Percentiles rank a stretch among this genome's conserved stretches.
Evolutionary conservation across 257 asterid species (phyloP).

Genomic region (Jasminum sambac): DNA sequence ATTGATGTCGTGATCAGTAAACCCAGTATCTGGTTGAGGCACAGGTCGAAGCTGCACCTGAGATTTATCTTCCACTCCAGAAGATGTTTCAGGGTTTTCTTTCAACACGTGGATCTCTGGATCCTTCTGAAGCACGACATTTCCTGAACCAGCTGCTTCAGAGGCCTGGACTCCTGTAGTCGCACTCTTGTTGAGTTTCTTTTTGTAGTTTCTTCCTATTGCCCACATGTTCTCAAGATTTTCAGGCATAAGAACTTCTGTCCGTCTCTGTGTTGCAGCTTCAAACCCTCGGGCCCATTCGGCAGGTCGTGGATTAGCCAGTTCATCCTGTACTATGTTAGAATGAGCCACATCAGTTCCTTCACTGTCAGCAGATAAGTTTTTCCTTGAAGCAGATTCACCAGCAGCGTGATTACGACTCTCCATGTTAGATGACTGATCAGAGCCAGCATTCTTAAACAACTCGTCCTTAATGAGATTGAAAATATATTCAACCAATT

Average conservation of each 20-base stretch:
- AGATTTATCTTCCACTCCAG: constrained; percentile 38
- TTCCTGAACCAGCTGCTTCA: constrained; percentile 33
- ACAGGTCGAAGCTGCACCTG: constrained; percentile 24
- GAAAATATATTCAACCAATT: constrained; percentile 65
- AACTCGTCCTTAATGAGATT: constrained; percentile 48
- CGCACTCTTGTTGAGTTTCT: constrained; percentile 51
- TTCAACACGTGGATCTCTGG: constrained; percentile 27
- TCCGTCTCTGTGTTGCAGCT: constrained; percentile 87
- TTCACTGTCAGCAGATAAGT: constrained; percentile 33
- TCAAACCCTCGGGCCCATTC: constrained; percentile 90
- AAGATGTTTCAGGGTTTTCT: constrained; percentile 30
- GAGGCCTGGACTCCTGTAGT: constrained; percentile 41
- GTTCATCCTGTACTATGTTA: constrained; percentile 45
- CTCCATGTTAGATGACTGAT: constrained; percentile 39
- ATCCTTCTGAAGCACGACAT: constrained; percentile 27
- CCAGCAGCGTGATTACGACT: constrained; percentile 34
- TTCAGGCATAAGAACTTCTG: constrained; percentile 91
- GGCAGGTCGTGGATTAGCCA: constrained; percentile 45
- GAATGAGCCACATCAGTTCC: constrained; percentile 38
- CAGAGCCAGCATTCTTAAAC: constrained; percentile 38
- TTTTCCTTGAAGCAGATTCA: constrained; percentile 24
- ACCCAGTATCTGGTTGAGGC: constrained; percentile 34
- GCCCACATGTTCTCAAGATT: constrained; percentile 97
- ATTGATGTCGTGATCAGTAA: constrained; percentile 32
- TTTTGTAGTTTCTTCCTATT: constrained; percentile 80